Conservation (phyloP, 2,329 filamentous ascomycete genomes). For the Mycocentrospora acerina region DNA sequence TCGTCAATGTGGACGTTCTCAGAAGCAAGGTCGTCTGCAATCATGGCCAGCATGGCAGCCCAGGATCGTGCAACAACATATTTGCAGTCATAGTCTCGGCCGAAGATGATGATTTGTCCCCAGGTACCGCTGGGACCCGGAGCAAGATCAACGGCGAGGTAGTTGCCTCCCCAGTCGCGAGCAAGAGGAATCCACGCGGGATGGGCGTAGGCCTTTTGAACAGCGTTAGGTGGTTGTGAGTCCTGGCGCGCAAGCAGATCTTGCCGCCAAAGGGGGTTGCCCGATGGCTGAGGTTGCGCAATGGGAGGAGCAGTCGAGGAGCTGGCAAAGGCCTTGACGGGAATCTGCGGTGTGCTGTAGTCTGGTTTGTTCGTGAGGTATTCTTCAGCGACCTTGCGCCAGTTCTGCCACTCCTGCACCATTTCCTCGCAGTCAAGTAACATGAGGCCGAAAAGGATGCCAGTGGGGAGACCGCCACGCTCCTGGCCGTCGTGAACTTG, state of each 20-base stretch:
- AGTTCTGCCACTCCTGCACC: conserved; percentile 95
- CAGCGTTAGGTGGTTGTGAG: conserved; percentile 79
- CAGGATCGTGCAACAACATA: conserved; percentile 94
- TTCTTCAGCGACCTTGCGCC: conserved; percentile 89
- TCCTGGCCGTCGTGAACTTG: conserved; percentile 96
- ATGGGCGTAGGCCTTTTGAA: conserved; percentile 92
- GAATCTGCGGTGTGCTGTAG: conserved; percentile 62
- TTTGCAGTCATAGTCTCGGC: conserved; percentile 97
- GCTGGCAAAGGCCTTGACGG: conserved; percentile 71
- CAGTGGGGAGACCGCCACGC: conserved; percentile 84
- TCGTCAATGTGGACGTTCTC: conserved; percentile 93
- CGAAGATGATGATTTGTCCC: conserved; percentile 96
- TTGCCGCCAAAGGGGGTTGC: conserved; percentile 75
- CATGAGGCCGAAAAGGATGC: conserved; percentile 93
- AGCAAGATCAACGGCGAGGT: conserved; percentile 88
- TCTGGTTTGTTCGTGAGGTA: conserved; percentile 65
- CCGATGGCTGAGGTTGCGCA: conserved; percentile 51
- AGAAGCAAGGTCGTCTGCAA: conserved; percentile 90
- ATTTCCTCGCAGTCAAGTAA: conserved; percentile 97
- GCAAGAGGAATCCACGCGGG: conserved; percentile 94
- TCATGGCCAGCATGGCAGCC: conserved; percentile 79
- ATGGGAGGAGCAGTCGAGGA: conserved; percentile 69
- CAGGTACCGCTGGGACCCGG: conserved; percentile 87
- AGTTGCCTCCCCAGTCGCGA: conserved; percentile 98
- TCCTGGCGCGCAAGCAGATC: conserved; percentile 83